A percentile compares a stretch with the other conserved stretches of the same genome.
These are phyloP conservation scores for Saccharomyces pastorianus DNA, from an alignment of 1,139 yeast genomes.

Conservation along the genomic window DNA sequence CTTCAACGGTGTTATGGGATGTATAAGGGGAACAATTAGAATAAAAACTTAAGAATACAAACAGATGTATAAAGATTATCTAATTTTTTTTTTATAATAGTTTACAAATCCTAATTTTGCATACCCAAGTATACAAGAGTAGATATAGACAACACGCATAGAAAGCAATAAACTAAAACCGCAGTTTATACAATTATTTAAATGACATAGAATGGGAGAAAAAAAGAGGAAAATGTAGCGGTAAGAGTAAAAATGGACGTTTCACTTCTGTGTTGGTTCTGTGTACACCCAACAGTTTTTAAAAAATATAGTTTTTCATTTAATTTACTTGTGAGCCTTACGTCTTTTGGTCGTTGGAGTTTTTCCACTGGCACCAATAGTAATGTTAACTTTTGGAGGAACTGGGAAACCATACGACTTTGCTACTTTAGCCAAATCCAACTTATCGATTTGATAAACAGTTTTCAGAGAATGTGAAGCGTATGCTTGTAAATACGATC, in stretches of 20 bases:
- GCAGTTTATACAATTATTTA: not conserved
- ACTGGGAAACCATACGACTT: slow-evolving; percentile 89
- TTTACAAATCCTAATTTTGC: not conserved
- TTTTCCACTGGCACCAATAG: slow-evolving; percentile 88
- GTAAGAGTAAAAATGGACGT: not conserved
- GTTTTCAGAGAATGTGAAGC: slow-evolving; percentile 94
- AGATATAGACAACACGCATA: not conserved
- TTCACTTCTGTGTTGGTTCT: not conserved
- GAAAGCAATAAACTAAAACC: not conserved
- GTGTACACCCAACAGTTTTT: not conserved
- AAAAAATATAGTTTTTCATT: not conserved
- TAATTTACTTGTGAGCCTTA: slow-evolving; percentile 12
- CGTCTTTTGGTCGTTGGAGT: slow-evolving; percentile 33
- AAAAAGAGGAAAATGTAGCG: not conserved
- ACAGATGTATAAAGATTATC: not conserved
- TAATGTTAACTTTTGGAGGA: slow-evolving; percentile 94
- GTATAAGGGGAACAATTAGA: slow-evolving; percentile 50
- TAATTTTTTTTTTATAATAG: not conserved
- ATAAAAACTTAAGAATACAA: slow-evolving; percentile 1
- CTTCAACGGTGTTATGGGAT: slow-evolving; percentile 81
- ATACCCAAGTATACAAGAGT: not conserved
- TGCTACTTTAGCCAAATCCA: slow-evolving; percentile 90
- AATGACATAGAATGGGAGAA: not conserved
- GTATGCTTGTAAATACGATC: slow-evolving; percentile 93
- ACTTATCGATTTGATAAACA: slow-evolving; percentile 89